These are phyloP conservation scores for Crassisporium funariophilum DNA, from an alignment of 768 basidiomycete species.

Conservation along the genomic window DNA sequence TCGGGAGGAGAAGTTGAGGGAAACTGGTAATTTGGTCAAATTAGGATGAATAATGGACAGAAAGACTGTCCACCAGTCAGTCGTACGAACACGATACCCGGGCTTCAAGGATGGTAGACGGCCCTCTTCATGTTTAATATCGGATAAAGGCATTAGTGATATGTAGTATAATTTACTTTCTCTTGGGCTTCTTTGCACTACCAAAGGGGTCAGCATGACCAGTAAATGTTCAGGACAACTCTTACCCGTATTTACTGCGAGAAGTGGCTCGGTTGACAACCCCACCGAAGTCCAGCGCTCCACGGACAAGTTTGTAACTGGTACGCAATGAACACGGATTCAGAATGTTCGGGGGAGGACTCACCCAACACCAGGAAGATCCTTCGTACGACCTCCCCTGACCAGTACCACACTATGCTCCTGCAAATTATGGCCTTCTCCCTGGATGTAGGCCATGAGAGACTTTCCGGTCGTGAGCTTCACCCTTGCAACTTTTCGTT, in stretches of 20 bases:
- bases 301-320: conserved; percentile 95
- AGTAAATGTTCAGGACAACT: conserved; percentile 7
- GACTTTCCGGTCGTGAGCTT: conserved; percentile 89
- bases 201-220: conserved; percentile 11
- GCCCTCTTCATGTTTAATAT: no score
- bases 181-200: conserved; percentile 87
- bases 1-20: conserved; percentile 67
- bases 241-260: conserved; percentile 92
- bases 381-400: conserved; percentile 94
- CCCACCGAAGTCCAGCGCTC: conserved; percentile 87
- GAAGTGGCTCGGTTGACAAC: conserved; percentile 82
- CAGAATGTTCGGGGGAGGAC: conserved; percentile 11
- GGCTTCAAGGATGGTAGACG: no score
- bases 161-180: conserved; percentile 40
- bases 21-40: conserved; percentile 58
- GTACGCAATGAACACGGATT: background rate
- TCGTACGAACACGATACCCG: no score
- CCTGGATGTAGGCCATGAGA: conserved; percentile 92
- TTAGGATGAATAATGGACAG: conserved; percentile 15
- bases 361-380: conserved; percentile 96
- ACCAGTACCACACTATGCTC: conserved; percentile 96
- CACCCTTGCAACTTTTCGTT: conserved; percentile 94
- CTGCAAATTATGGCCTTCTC: conserved; percentile 97
- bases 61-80: no score
- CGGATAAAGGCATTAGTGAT: no score